Evolutionary conservation across 768 basidiomycete species (phyloP).

Genomic region (Serendipita vermifera): DNA sequence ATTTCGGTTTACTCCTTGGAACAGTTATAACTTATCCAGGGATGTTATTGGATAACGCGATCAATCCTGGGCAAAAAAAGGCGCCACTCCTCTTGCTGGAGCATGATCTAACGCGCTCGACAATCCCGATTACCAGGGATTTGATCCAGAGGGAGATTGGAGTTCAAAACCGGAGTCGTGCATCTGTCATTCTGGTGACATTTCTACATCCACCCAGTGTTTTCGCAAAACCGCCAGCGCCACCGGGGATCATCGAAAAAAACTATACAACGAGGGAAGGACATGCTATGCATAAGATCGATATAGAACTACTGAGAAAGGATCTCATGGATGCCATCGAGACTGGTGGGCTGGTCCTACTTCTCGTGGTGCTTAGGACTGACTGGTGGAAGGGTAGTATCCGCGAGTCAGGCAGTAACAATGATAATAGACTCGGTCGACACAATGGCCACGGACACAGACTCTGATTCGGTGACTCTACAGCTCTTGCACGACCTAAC

Average conservation of each 20-base stretch:
- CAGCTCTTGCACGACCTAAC: slow-evolving; percentile 37
- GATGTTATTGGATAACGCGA: too few relatives aligned
- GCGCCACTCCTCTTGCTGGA: slow-evolving; percentile 9
- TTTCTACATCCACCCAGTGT: not conserved
- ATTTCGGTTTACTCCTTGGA: too few relatives aligned
- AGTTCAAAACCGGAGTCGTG: not conserved
- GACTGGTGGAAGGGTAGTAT: slow-evolving; percentile 24
- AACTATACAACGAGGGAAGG: not conserved
- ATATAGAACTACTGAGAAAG: not conserved
- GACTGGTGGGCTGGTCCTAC: not conserved
- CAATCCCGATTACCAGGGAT: not conserved
- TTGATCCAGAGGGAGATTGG: not conserved
- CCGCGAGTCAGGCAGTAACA: slow-evolving; percentile 35
- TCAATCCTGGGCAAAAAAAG: too few relatives aligned
- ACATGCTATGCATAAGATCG: not conserved
- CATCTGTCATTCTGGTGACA: not conserved
- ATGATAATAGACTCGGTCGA: slow-evolving; percentile 64
- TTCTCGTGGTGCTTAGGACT: not conserved
- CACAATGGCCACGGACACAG: slow-evolving; percentile 45
- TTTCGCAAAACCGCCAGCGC: not conserved
- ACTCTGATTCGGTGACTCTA: slow-evolving; percentile 41
- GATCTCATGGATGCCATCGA: not conserved
- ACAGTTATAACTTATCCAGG: too few relatives aligned
- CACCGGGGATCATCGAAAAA: too few relatives aligned
- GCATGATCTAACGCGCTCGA: slow-evolving; percentile 7